Percentiles rank a stretch among this genome's conserved stretches.
Evolutionary conservation across 345 rosid genomes (phyloP).

Genomic region (Stellera chamaejasme): DNA sequence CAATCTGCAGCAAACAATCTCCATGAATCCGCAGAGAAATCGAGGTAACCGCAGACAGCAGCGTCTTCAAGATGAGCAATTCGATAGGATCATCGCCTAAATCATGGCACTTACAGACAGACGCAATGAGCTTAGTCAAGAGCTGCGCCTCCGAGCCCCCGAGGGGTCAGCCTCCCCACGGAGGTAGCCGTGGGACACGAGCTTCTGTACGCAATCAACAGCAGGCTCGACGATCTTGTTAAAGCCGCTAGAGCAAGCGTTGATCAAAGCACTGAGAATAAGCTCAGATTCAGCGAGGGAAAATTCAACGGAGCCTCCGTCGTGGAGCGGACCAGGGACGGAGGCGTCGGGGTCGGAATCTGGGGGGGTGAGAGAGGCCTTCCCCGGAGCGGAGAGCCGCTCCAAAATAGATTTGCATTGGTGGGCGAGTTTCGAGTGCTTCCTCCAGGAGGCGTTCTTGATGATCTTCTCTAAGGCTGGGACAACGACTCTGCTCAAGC

Average conservation of each 20-base stretch:
- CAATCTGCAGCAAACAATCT: constrained; percentile 77
- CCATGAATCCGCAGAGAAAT: constrained; percentile 84
- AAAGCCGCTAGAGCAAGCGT: constrained; percentile 54
- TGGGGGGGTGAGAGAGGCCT: constrained; percentile 27
- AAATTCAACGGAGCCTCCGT: constrained; percentile 55
- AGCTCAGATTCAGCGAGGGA: constrained; percentile 80
- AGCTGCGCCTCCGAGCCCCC: constrained; percentile 64
- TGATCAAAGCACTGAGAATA: constrained; percentile 73
- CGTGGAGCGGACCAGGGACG: constrained; percentile 78
- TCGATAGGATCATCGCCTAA: constrained; percentile 78
- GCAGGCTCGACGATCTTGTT: constrained; percentile 94
- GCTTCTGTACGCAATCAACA: constrained; percentile 80
- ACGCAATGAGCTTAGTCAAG: constrained; percentile 55
- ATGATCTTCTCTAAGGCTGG: constrained; percentile 85
- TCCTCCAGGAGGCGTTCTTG: constrained; percentile 95
- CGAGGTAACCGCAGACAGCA: constrained; percentile 82
- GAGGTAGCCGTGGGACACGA: constrained; percentile 78
- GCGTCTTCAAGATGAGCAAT: constrained; percentile 64
- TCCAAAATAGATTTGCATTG: constrained; percentile 88
- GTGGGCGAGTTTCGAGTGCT: constrained; percentile 90
- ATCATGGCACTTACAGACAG: constrained; percentile 79
- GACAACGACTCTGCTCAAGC: constrained; percentile 56
- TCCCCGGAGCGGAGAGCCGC: constrained; percentile 39
- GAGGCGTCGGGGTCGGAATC: constrained; percentile 58
- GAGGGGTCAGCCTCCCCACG: constrained; percentile 94